Evolutionary conservation across 202 grass and related monocot genomes (phyloP), one percentile per base, ranked within the genome.

Genomic region (Schoenoplectus triqueter): DNA sequence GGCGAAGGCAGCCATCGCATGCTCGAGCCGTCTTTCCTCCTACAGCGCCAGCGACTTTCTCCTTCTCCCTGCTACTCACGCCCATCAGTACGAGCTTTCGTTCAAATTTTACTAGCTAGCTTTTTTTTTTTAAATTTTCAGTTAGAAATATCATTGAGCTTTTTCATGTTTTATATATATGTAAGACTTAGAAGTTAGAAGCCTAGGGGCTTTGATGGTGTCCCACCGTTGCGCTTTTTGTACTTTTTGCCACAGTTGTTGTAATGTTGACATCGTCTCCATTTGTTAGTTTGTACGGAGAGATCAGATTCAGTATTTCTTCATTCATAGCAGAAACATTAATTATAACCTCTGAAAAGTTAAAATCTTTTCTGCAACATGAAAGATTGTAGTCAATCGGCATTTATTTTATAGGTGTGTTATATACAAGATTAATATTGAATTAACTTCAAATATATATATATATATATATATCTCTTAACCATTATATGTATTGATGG

Each of bases 21-120:
- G 93, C 87, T 11, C 96, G 90, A 13, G 93, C 90, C 0, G 88
- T 86, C 90, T 92, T 94, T 46, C 93, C 91, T 9, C 87, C 91
- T 47, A 94, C 84, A 14, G 88, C 88, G 4, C 62, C 88, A 49
- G 64, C 90, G 22, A 76, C 85, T n/a, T 66, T 79, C 77, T 88
- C 85, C 73, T 80, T 82, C 7, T 86, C 89, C 0, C 49, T 71
- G 79, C 85, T 67, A 45, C 67, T 89, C 91, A 92, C 92, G 80
- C 15, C 59, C 22, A 88, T 69, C 55, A 57, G 31, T 62, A 5
- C 57, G 48, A 73, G 39, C 1, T 47, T 84, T 50, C 78, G 62
- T 57, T 31, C 40, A 84, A 81, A 75, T 64, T 22, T 66, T 50
- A 45, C 56, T 31, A 44, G 45, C 74, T 80, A 45, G 63, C 21